Evolutionary conservation across 495 filamentous ascomycete genomes (phyloP), one percentile per base, ranked within the genome.

Genomic region (Monascus purpureus): DNA sequence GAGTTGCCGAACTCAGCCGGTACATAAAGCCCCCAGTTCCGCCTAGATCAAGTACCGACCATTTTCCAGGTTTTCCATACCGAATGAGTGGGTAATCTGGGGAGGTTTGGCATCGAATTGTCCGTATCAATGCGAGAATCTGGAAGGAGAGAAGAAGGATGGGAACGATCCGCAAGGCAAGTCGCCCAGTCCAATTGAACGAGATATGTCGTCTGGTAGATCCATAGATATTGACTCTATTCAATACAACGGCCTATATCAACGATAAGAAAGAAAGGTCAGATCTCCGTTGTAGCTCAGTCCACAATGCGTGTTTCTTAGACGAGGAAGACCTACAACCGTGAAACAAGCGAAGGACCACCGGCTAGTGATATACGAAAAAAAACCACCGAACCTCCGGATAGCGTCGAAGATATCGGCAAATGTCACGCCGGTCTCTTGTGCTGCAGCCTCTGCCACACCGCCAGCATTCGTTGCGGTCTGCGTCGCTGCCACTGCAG

Each of bases 201-300:
- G 61, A 66, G 4, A 94, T 62, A 17, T 79, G 77, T 22, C 85
- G 68, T 25, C 90, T 67, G 4, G 83, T 81, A 0, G 87, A 88
- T 22, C 88, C 87, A 52, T 92, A 97, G 32, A 96, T 83, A 24
- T 84, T 77, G 8, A 90, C 87, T 25, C 90, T 75, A 57, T 97
- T 95, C 18, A 95, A 63, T 39, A 97, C 54, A 35, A 97, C 68
- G 30, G 84, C 82, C 72, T 72, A 23, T 8, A 13, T 11, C 3
- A 9, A 31, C 2, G 6, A 19, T 4, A 11, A 31, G 4, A 11
- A 13, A 17, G 6, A 31, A 34, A 31, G 20, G 25, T 16, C 9
- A 12, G 13, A 28, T 47, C 42, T 50, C 31, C 28, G 28, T 19
- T 28, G 13, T 20, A 6, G n/a, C n/a, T n/a, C n/a, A n/a, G n/a